Base-by-base conservation (phyloP, 176 grass and related monocot species). In the Saccharum spontaneum region DNA sequence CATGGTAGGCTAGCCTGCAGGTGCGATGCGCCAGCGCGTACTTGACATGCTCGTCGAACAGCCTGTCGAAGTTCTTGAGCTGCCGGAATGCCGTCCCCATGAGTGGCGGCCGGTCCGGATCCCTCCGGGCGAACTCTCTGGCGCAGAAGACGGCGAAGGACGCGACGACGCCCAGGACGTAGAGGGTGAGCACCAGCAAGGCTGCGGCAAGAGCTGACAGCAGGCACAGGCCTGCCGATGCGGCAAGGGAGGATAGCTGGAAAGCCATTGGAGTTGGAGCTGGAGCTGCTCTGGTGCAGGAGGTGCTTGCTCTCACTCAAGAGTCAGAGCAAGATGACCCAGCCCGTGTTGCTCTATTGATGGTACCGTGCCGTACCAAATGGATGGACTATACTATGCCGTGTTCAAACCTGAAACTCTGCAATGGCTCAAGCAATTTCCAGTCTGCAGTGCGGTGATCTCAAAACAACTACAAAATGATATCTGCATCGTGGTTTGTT, bases 41-140 rank as follows among this genome's bases (percentile, higher is more conserved):
- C 12, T 1, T 63, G 26, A 85, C 81, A 11, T 91, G 88, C 48
- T 83, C 89, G 2, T 94, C 86, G 16, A 86, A 90, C 37, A 90
- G 13, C 50, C 50, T 82, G 24, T 77, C 52, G 37, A 88, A 90
- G 78, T 83, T 79, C 26, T 71, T 88, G 7, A 90, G 85, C 68
- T 83, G 77, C 50, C 45, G 59, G 48, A 93, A 12, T 60, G 71
- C 4, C 2, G 91, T 90, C 15, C n/a, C 91, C 3, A 79, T 1
- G 18, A 87, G 78, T 41, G 88, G 91, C 20, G 88, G 84, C 57
- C 79, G 68, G 46, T 83, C 80, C 4, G 28, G 37, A 7, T 78
- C 77, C 38, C 64, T 55, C 77, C 55, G 77, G n/a, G 67, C 4
- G 0, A 59, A 88, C 46, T 91, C 86, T 17, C 63, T 68, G 71